Percentiles rank a stretch among this genome's conserved stretches.
phyloP scores from a whole-genome alignment of 129 eudicot genomes.

The Gnaphalium uliginosum region DNA sequence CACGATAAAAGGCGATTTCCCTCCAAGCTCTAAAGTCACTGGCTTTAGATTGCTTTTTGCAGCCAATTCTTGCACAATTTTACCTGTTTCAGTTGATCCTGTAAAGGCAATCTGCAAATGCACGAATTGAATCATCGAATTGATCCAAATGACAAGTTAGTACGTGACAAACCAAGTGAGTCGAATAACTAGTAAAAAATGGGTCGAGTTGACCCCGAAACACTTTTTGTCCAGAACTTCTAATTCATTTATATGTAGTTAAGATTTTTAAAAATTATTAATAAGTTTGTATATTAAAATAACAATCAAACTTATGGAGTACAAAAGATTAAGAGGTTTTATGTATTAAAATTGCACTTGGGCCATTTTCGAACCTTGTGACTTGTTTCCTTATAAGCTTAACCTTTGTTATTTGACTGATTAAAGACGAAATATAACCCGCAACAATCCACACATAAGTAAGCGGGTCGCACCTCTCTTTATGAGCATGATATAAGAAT shows the following conservation, averaged over 20 bases:
- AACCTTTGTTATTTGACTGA: not conserved
- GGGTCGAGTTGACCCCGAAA: not conserved
- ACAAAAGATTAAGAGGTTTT: not conserved
- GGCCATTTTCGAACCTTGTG: not conserved
- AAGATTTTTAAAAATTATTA: not conserved
- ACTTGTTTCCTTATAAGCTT: not conserved
- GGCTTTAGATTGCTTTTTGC: slow-evolving; percentile 66
- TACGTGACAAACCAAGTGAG: not conserved
- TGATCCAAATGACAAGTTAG: slow-evolving; percentile 1
- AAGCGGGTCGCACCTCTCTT: not conserved
- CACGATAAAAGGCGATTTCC: slow-evolving; percentile 86
- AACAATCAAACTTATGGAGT: not conserved
- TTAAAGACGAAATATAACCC: not conserved
- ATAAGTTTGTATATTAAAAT: not conserved
- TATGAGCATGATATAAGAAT: not conserved
- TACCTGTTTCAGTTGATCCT: slow-evolving; percentile 62
- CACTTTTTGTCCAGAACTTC: not conserved
- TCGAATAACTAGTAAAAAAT: not conserved
- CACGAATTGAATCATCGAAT: not conserved
- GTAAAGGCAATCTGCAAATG: slow-evolving; percentile 57
- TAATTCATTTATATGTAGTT: not conserved
- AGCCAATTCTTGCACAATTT: slow-evolving; percentile 52
- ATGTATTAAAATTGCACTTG: not conserved
- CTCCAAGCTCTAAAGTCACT: slow-evolving; percentile 72
- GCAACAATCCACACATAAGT: not conserved